phyloP scores from a whole-genome alignment of 306 rosid genomes.

The Vigna unguiculata region DNA sequence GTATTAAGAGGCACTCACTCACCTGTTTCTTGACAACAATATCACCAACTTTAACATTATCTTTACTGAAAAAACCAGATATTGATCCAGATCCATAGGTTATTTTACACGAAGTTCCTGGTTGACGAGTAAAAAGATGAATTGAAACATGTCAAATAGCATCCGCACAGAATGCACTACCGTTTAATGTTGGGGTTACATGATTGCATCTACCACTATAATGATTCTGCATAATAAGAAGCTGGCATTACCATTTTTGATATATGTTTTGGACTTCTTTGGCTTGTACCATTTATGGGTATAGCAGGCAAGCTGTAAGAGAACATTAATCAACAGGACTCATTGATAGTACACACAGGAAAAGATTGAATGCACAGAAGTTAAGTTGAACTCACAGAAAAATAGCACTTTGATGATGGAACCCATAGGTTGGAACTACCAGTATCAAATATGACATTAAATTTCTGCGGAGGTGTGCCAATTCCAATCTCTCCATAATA shows the following conservation, averaged over 20 bases:
- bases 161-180: neutral
- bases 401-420: conserved; percentile 81
- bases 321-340: conserved; percentile 25
- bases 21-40: conserved; percentile 76
- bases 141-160: conserved; percentile 5
- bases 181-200: neutral
- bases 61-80: conserved; percentile 88
- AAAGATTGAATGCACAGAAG: conserved; percentile 10
- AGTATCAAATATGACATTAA: conserved; percentile 83
- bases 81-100: conserved; percentile 78
- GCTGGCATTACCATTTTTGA: conserved; percentile 59
- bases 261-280: conserved; percentile 66
- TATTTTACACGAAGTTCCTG: conserved; percentile 78
- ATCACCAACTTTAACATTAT: conserved; percentile 75
- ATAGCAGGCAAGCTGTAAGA: conserved; percentile 74
- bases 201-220: conserved; percentile 21
- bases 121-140: conserved; percentile 41
- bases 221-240: conserved; percentile 12
- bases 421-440: conserved; percentile 94
- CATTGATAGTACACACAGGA: neutral
- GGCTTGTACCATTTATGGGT: conserved; percentile 73
- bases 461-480: conserved; percentile 86
- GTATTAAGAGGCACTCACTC: conserved; percentile 34
- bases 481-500: conserved; percentile 90
- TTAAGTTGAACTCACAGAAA: conserved; percentile 69